Evolutionary conservation across 2,329 filamentous ascomycete genomes (phyloP), one percentile per base, ranked within the genome.

Genomic region (Cladosporium sphaerospermum): DNA sequence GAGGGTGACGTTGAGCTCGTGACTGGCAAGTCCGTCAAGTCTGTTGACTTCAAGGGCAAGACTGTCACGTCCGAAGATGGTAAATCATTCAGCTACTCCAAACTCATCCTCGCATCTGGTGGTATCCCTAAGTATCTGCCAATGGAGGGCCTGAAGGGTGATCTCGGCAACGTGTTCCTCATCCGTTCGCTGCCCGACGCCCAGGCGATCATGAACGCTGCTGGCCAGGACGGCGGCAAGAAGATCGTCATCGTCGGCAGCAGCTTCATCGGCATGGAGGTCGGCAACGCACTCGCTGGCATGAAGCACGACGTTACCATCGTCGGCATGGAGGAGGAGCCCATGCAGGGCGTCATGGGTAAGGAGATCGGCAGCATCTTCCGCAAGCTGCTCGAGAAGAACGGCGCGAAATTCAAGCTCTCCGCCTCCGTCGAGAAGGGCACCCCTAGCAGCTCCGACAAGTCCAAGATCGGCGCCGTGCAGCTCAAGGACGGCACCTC

Each of bases 231-330:
- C 41, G 86, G 88, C 66, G 83, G 83, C 55, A 96, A 96, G 78
- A 96, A 96, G 71, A 83, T 99, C 60, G 89, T 96, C 44, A 78
- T 99, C 11, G 78, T 99, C 51, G 93, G 93, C 39, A 92, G 87
- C 55, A 95, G 89, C 0, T 99, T 99, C 71, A 99, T 99, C 65
- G 93, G 93, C 39, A 95, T 99, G 88, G 93, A 99, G 71, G 82
- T 95, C n/a, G 92, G 88, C 56, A 93, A 91, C 58, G 85, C 75
- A 50, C 74, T 95, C 0, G 84, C 86, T 0, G 73, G 80, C 42
- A 86, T 86, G 62, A 86, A 86, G 63, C 95, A 99, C 68, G 74
- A 84, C 8, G 90, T 99, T 13, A 86, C 86, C 7, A 83, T 97
- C 39, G 77, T 99, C 18, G 93, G 93, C 36, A 92, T 91, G 86